A percentile compares a stretch with the other conserved stretches of the same genome.
phyloP scores from a whole-genome alignment of 805 yeast genomes.

The Candida berthetii region DNA sequence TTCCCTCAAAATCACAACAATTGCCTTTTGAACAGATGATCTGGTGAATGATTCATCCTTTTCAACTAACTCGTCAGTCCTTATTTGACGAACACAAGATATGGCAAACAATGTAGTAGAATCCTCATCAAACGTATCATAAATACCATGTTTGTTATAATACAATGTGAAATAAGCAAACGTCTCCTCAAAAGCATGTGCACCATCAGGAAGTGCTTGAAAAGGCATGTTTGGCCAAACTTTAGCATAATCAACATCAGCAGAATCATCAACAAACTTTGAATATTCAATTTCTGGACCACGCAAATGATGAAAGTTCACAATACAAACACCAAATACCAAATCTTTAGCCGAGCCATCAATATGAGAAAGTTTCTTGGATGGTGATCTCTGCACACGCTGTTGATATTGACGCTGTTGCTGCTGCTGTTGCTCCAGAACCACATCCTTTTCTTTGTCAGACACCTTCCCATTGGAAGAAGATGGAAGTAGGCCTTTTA shows the following conservation, averaged over 20 bases:
- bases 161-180: constrained; percentile 84
- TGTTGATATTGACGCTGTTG: not conserved
- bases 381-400: constrained; percentile 1
- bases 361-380: constrained; percentile 14
- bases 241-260: constrained; percentile 25
- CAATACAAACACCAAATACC: constrained; percentile 81
- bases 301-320: constrained; percentile 85
- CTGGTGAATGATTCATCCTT: constrained; percentile 66
- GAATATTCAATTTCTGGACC: constrained; percentile 97
- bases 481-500: not conserved
- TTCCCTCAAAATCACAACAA: constrained; percentile 78
- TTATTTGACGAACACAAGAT: constrained; percentile 84
- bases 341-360: constrained; percentile 21
- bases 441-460: not conserved
- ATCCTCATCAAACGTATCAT: constrained; percentile 31
- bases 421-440: not conserved
- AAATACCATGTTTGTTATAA: constrained; percentile 47
- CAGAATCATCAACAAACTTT: constrained; percentile 43
- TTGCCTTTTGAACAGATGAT: constrained; percentile 85
- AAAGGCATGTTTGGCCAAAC: constrained; percentile 89
- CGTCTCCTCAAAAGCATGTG: constrained; percentile 90
- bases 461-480: not conserved
- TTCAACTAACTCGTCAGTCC: constrained; percentile 50
- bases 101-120: constrained; percentile 86
- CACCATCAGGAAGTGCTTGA: constrained; percentile 94